Base-by-base conservation (phyloP, 2,329 filamentous ascomycete genomes). In the Aspergillus neotritici region DNA sequence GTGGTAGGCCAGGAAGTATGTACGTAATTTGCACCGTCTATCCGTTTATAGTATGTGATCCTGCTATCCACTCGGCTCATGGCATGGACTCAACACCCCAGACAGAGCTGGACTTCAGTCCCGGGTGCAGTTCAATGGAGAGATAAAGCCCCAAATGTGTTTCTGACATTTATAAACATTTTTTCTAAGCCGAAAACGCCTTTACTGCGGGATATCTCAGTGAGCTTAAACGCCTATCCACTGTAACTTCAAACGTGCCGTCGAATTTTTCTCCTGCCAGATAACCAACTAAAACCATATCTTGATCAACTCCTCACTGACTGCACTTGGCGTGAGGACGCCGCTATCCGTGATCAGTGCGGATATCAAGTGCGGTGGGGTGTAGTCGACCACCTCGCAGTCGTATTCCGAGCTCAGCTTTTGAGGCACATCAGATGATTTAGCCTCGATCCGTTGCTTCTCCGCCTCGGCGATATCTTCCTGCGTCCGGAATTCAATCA, bases 401-500 rank as follows among this genome's bases (percentile, higher is more conserved):
- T 62, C 54, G 14, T 57, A 56, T 16, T 47, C 46, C n/a, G 47
- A 55, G 34, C 46, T 59, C 48, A 40, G 50, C 42, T 21, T 49
- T 37, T 14, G 30, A 16, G 16, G 54, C 44, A 37, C 47, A 38
- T 46, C 51, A 29, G 49, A 30, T n/a, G 55, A 48, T 37, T 55
- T 16, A 13, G 34, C 55, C 14, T 60, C 49, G 5, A 49, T 43
- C 31, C 55, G 69, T 43, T 80, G 73, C 32, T 73, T 68, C 6
- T 69, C 67, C 46, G 73, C 68, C 47, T 65, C 59, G 30, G 54
- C 52, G 44, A 77, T 63, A 10, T 74, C 71, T 31, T 70, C 71
- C 4, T 77, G 73, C 1, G 79, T 80, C 55, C 75, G 75, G 63
- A 93, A 94, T 37, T 87, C 80, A 46, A 93, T 74, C 11, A 94